phyloP scores from a whole-genome alignment of 2,329 filamentous ascomycete species.

The Leptosphaerulina australis region DNA sequence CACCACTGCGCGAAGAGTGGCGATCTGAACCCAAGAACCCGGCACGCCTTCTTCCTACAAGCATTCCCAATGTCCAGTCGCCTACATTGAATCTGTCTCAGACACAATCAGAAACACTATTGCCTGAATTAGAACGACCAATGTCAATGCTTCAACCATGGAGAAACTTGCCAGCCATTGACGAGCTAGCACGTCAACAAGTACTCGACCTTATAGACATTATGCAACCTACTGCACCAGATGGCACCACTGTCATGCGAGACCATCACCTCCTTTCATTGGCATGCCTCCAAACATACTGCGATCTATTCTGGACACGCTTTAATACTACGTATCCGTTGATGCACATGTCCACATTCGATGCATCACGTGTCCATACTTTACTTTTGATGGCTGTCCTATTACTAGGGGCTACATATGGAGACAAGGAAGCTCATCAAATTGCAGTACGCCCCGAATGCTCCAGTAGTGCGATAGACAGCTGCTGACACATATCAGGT shows the following conservation, averaged over 20 bases:
- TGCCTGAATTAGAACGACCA: conserved; percentile 39
- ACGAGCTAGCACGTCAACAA: conserved; percentile 50
- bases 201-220: conserved; percentile 60
- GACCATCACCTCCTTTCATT: conserved; percentile 60
- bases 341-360: conserved; percentile 64
- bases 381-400: conserved; percentile 62
- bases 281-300: conserved; percentile 60
- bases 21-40: not conserved
- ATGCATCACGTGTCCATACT: conserved; percentile 57
- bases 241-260: conserved; percentile 54
- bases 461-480: not conserved
- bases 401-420: conserved; percentile 67
- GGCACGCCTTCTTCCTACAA: not conserved
- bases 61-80: not conserved
- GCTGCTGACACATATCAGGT: conserved; percentile 41
- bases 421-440: conserved; percentile 63
- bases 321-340: conserved; percentile 68
- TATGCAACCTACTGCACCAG: conserved; percentile 56
- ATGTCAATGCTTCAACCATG: conserved; percentile 44
- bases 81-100: not conserved
- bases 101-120: not conserved
- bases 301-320: conserved; percentile 64
- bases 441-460: conserved; percentile 53
- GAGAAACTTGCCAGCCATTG: conserved; percentile 45
- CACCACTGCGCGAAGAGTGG: conserved; percentile 26